Evolutionary conservation across 208 protist species (phyloP), one percentile per base, ranked within the genome.

Genomic region (Acanthamoeba castellanii): DNA sequence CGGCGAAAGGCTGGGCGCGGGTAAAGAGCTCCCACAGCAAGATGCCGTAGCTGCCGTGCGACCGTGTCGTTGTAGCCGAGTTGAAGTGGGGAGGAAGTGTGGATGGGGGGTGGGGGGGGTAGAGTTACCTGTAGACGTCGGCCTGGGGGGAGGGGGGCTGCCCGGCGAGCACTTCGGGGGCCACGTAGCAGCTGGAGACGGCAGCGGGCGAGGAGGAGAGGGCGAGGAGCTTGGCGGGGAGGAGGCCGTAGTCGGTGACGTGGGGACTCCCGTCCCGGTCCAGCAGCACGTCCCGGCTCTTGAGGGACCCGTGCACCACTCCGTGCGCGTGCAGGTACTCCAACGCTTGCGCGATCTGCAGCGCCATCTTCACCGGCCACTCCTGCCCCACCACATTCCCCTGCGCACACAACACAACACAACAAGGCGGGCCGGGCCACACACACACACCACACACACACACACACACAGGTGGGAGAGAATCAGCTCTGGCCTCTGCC

Each of bases 21-120:
- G 82, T 66, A 32, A 89, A 89, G 13, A 89, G 45, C 82, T 89
- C 82, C 82, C 82, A 89, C 45, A 89, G 47, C 6, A 89, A 4
- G 9, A 89, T 57, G 25, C 82, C 82, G 42, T 50, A 89, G 82
- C 82, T 89, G 78, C 18, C 52, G n/a, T n/a, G n/a, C n/a, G n/a
- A 66, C 59, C 22, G 47, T 52, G 47, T 52, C 11, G 47, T 11
- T 11, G 47, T 52, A 52, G 55, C 9, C 9, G 18, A 61, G 16
- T 4, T 3, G 18, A 61, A 14, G 18, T 3, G 55, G 55, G 55
- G 20, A 22, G 20, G 55, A 8, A 61, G 55, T 22, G 55, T 22
- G 55, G 55, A 61, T 4, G 55, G 20, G 55, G 55, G 20, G 55
- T 4, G 16, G 55, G 55, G 20, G 55, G 18, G 55, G 55, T 52